A percentile compares a stretch with the other conserved stretches of the same genome.
These are phyloP conservation scores for Wickerhamomyces bovis DNA, from an alignment of 805 yeast species.

Conservation along the genomic window DNA sequence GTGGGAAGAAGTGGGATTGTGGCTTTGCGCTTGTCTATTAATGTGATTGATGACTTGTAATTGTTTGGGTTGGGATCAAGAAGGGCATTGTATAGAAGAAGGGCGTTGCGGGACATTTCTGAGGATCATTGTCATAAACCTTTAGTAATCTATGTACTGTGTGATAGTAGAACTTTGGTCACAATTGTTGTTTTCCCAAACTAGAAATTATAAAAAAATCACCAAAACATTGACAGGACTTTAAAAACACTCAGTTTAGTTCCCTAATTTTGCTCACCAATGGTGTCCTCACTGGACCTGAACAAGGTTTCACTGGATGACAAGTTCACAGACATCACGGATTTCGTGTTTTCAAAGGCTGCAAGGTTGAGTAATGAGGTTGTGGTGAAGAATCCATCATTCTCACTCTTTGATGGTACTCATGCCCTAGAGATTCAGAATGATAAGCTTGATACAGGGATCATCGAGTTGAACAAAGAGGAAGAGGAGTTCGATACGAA, in stretches of 20 bases:
- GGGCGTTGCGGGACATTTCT: neutral
- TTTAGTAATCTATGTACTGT: too few species aligned
- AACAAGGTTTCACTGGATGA: neutral
- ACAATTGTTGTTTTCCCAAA: too few species aligned
- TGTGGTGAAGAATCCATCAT: constrained; percentile 52
- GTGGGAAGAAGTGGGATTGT: neutral
- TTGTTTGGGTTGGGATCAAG: neutral
- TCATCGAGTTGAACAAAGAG: constrained; percentile 40
- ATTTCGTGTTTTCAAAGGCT: constrained; percentile 37
- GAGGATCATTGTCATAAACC: neutral
- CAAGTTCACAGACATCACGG: constrained; percentile 44
- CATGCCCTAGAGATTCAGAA: constrained; percentile 80
- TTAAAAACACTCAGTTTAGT: too few species aligned
- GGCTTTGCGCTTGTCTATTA: neutral
- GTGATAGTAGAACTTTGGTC: too few species aligned
- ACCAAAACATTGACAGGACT: too few species aligned
- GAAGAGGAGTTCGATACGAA: constrained; percentile 44
- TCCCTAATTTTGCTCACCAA: neutral
- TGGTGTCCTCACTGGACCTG: neutral
- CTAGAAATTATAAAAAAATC: too few species aligned
- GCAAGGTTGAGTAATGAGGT: constrained; percentile 39
- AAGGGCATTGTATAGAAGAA: neutral
- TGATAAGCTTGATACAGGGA: constrained; percentile 69
- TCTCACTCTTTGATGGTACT: constrained; percentile 76
- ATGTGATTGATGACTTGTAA: neutral